These are phyloP conservation scores for Cutaneotrichosporon sp. DNA, from an alignment of 1,284 basidiomycete species.

Conservation along the genomic window DNA sequence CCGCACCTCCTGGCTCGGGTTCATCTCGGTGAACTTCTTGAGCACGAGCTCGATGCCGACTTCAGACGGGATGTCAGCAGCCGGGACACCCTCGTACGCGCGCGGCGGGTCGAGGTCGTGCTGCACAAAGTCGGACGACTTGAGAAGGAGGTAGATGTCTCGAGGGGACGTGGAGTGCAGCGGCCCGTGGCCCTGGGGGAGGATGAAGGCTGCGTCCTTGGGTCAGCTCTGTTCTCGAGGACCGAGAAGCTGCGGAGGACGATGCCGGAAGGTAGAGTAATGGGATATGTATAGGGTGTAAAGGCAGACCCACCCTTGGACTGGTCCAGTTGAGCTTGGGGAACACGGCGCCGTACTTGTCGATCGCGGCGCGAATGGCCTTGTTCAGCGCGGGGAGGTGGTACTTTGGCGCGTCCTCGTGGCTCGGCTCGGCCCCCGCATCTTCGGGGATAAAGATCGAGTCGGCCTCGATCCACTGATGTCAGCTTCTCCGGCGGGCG, in stretches of 20 bases:
- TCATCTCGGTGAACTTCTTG: conserved; percentile 86
- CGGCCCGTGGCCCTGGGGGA: conserved; percentile 72
- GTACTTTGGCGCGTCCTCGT: conserved; percentile 34
- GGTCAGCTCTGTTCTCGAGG: conserved; percentile 7
- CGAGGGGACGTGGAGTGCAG: conserved; percentile 82
- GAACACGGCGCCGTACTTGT: conserved; percentile 74
- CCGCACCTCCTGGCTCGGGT: conserved; percentile 77
- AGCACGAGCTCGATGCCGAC: conserved; percentile 75
- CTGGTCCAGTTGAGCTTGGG: conserved; percentile 95
- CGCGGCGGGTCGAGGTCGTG: conserved; percentile 69
- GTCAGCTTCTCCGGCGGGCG: too few species aligned
- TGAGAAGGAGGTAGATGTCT: conserved; percentile 90
- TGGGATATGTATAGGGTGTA: not conserved
- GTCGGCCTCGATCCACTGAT: conserved; percentile 35
- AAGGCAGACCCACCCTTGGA: conserved; percentile 65
- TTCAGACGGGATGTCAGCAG: conserved; percentile 38
- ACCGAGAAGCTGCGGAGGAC: too few species aligned
- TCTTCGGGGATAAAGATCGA: conserved; percentile 59
- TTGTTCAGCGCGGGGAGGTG: conserved; percentile 73
- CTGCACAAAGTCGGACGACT: conserved; percentile 85
- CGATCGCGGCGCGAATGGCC: conserved; percentile 68
- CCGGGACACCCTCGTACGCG: conserved; percentile 45
- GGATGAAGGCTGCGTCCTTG: conserved; percentile 89
- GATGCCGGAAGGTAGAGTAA: not conserved
- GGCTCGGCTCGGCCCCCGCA: not conserved